phyloP scores from a whole-genome alignment of 768 basidiomycete species.

The Sporobolomyces phaffii region DNA sequence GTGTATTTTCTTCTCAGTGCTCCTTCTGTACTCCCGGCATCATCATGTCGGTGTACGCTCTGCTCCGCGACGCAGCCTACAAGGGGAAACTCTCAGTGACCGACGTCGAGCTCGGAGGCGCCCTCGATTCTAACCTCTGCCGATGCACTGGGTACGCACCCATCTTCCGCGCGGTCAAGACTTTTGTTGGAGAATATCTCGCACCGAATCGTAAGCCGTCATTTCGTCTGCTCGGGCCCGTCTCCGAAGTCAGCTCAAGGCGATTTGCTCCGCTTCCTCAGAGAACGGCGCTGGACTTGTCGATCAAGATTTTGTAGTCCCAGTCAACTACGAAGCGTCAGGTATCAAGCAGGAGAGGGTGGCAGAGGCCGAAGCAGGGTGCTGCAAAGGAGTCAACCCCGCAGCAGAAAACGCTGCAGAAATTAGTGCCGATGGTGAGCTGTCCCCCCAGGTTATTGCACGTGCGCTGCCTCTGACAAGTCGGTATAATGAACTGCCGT shows the following conservation, averaged over 20 bases:
- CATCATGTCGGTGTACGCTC: constrained; percentile 41
- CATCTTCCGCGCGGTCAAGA: constrained; percentile 41
- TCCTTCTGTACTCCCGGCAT: constrained; percentile 40
- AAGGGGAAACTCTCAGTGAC: constrained; percentile 9
- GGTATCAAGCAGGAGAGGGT: not conserved
- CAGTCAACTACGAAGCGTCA: constrained; percentile 27
- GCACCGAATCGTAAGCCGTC: not conserved
- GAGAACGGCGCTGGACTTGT: not conserved
- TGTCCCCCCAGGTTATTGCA: not conserved
- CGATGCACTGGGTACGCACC: constrained; percentile 43
- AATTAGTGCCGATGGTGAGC: constrained; percentile 23
- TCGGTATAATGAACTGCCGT: too few relatives aligned
- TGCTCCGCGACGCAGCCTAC: constrained; percentile 23
- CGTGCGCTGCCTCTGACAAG: too few relatives aligned
- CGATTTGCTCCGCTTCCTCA: not conserved
- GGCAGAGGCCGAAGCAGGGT: not conserved
- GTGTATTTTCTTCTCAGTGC: constrained; percentile 10
- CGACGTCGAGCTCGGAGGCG: constrained; percentile 39
- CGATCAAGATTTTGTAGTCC: constrained; percentile 30
- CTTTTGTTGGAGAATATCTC: constrained; percentile 38
- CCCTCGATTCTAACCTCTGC: constrained; percentile 41
- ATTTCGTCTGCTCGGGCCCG: not conserved
- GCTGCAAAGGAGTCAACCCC: constrained; percentile 1
- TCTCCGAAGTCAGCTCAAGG: too few relatives aligned
- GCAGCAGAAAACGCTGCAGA: not conserved